Evolutionary conservation across 345 rosid species (phyloP).

Genomic region (Gossypium rotundifolium): DNA sequence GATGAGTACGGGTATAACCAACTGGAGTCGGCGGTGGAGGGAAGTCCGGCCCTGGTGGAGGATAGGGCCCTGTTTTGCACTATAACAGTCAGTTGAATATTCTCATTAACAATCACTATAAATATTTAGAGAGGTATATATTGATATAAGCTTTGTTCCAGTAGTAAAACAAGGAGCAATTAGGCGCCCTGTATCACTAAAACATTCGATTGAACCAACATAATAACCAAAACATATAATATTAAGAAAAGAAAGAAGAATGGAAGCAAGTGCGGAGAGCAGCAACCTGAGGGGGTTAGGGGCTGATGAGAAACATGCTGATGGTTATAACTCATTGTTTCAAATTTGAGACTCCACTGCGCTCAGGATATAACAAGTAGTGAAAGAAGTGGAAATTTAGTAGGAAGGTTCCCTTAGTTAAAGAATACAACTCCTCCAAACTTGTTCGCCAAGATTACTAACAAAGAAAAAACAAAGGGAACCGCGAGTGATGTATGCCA

Average conservation of each 20-base stretch:
- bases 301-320: slow-evolving; percentile 17
- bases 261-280: not conserved
- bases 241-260: not conserved
- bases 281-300: slow-evolving; percentile 6
- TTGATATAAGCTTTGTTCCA: not conserved
- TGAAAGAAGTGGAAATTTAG: not conserved
- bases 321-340: slow-evolving; percentile 27
- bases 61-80: slow-evolving; percentile 22
- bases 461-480: not conserved
- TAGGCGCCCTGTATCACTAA: not conserved
- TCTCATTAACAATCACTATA: not conserved
- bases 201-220: not conserved
- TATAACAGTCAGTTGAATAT: not conserved
- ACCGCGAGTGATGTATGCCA: not conserved
- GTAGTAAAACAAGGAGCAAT: not conserved
- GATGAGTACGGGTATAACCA: not conserved
- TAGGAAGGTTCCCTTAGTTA: not conserved
- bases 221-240: not conserved
- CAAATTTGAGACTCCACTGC: not conserved
- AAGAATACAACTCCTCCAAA: not conserved
- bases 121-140: too few species aligned
- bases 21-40: not conserved
- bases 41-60: slow-evolving; percentile 18
- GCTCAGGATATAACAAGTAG: not conserved
- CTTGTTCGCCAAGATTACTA: not conserved